Evolutionary conservation across 495 filamentous ascomycete genomes (phyloP), one percentile per base, ranked within the genome.

Genomic region (Podospora anserina): DNA sequence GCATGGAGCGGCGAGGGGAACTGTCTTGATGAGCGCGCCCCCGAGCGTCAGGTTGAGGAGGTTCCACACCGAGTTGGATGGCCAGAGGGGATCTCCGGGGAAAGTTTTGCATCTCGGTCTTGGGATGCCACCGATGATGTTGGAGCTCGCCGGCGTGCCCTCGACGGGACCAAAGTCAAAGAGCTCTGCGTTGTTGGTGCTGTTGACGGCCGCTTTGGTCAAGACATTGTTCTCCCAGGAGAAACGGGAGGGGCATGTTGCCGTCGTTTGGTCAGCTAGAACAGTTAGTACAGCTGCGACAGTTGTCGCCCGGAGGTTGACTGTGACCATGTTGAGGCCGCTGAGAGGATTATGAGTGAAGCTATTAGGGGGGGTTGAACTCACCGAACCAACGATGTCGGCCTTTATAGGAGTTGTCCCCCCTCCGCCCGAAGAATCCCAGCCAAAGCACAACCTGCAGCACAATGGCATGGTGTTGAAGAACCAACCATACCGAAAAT

Each of bases 1-100:
- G 76, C 87, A 89, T 5, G 84, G 76, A 6, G 85, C 82, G 5
- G 83, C 87, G 26, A 85, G 75, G 15, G 87, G 87, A 19, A 84
- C 82, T 1, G 83, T 86, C 67, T 85, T 80, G 66, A 84, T 85
- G n/a, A 89, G 77, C 1, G 81, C 78, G 49, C 82, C 84, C n/a
- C 80, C 84, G 11, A 83, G 73, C 5, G 83, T 71, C 4, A 77
- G 63, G 69, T 87, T 79, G 55, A 88, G 81, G 9, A 80, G 68
- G 5, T 74, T 69, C 81, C 83, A 86, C 16, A 75, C 73, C 5
- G 71, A 66, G 3, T 68, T 19, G 7, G 74, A 68, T 0, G 86
- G 85, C 83, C 84, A 87, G 9, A 44, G 18, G 7, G 60, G 53
- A 39, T 83, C 79, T 19, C 85, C 86, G 1, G 87, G 87, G 64